phyloP scores from a whole-genome alignment of 192 early-diverging fungal genomes.

The Dissophora ornata region DNA sequence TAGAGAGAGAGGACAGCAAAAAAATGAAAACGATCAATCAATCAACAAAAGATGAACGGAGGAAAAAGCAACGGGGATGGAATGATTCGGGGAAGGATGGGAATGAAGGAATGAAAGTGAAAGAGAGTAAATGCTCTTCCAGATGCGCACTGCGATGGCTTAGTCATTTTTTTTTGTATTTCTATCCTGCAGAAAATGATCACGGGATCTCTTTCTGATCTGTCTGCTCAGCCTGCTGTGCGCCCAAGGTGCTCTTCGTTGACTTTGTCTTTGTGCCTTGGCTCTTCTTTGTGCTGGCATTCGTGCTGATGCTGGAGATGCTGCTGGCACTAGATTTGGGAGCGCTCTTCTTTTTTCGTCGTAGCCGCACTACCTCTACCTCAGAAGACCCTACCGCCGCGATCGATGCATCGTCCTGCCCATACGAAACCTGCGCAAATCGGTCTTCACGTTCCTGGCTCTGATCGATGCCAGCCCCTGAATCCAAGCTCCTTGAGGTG shows the following conservation, averaged over 20 bases:
- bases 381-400: slow-evolving; percentile 1
- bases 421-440: slow-evolving; percentile 27
- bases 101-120: no score
- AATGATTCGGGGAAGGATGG: not conserved
- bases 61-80: not conserved
- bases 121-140: no score
- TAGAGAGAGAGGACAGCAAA: not conserved
- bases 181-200: no score
- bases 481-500: no score
- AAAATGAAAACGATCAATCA: not conserved
- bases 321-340: slow-evolving; percentile 37
- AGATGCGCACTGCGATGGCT: no score
- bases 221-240: not conserved
- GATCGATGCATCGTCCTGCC: slow-evolving; percentile 1
- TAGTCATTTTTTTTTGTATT: no score
- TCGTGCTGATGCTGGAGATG: slow-evolving; percentile 24
- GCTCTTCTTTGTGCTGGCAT: not conserved
- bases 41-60: not conserved
- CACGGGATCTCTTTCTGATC: no score
- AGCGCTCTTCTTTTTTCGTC: slow-evolving; percentile 35
- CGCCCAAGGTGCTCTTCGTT: not conserved
- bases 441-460: slow-evolving; percentile 15
- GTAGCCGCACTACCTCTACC: slow-evolving; percentile 46
- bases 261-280: slow-evolving; percentile 11
- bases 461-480: not conserved